Evolutionary conservation across 106 monocot genomes (phyloP).

Genomic region (Posidonia australis): DNA sequence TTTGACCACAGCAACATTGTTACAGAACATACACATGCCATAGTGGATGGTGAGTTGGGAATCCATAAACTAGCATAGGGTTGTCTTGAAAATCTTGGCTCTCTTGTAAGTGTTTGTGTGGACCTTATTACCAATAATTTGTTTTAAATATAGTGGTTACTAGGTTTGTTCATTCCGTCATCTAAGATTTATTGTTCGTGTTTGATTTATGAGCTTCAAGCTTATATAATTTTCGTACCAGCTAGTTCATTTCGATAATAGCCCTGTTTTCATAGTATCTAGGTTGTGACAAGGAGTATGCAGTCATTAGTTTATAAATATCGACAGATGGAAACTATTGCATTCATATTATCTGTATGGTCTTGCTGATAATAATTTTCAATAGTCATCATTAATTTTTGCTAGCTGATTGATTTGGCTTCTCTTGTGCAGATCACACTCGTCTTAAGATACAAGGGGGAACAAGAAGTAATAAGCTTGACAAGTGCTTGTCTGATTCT

Average conservation of each 20-base stretch:
- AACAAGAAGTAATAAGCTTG: slow-evolving; percentile 13
- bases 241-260: no score
- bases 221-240: no score
- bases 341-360: no score
- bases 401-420: slow-evolving; percentile 7
- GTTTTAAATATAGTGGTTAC: neutral
- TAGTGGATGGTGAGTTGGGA: slow-evolving; percentile 11
- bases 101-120: slow-evolving; percentile 9
- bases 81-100: slow-evolving; percentile 1
- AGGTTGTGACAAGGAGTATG: no score
- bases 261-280: no score
- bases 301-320: no score
- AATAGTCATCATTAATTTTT: neutral
- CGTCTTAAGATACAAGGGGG: slow-evolving; percentile 1
- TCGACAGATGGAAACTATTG: no score
- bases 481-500: neutral
- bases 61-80: neutral
- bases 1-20: slow-evolving; percentile 19
- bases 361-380: neutral
- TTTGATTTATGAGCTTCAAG: no score
- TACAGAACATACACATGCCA: slow-evolving; percentile 15
- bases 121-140: neutral
- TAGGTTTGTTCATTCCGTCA: no score
- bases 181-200: no score
- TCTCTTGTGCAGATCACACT: neutral